Percentiles rank a stretch among this genome's conserved stretches.
These are phyloP conservation scores for Hortaea werneckii DNA, from an alignment of 2,329 filamentous ascomycete species.

Conservation along the genomic window DNA sequence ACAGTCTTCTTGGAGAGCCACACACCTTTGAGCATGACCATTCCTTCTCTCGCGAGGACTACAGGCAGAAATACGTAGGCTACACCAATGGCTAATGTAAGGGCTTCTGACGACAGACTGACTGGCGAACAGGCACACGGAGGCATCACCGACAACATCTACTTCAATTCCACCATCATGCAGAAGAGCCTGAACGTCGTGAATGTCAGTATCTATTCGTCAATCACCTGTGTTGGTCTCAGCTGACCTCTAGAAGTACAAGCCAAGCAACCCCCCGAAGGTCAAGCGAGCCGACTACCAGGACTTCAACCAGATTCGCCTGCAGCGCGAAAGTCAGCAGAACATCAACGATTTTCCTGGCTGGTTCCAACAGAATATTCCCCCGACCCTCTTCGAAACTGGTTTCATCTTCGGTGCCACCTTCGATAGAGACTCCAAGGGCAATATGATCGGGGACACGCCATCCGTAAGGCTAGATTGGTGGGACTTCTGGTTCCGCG, in stretches of 20 bases:
- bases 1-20: not conserved
- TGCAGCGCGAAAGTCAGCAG: constrained; percentile 4
- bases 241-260: constrained; percentile 1
- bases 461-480: constrained; percentile 1
- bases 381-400: constrained; percentile 2
- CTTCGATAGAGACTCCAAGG: not conserved
- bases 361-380: constrained; percentile 4
- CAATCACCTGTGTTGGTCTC: not conserved
- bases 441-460: constrained; percentile 1
- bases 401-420: constrained; percentile 6
- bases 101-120: no score
- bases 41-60: constrained; percentile 7
- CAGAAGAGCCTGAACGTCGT: constrained; percentile 1
- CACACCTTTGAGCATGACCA: constrained; percentile 7
- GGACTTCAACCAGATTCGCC: constrained; percentile 6
- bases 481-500: constrained; percentile 2
- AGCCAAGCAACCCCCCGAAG: constrained; percentile 2
- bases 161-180: constrained; percentile 1
- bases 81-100: no score
- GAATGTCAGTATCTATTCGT: not conserved
- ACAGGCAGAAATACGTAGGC: constrained; percentile 2
- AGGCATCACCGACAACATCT: constrained; percentile 2
- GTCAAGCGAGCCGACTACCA: constrained; percentile 3
- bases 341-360: constrained; percentile 4
- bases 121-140: constrained; percentile 1